Evolutionary conservation across 495 filamentous ascomycete genomes (phyloP).

Genomic region (Aspergillus nidulans): DNA sequence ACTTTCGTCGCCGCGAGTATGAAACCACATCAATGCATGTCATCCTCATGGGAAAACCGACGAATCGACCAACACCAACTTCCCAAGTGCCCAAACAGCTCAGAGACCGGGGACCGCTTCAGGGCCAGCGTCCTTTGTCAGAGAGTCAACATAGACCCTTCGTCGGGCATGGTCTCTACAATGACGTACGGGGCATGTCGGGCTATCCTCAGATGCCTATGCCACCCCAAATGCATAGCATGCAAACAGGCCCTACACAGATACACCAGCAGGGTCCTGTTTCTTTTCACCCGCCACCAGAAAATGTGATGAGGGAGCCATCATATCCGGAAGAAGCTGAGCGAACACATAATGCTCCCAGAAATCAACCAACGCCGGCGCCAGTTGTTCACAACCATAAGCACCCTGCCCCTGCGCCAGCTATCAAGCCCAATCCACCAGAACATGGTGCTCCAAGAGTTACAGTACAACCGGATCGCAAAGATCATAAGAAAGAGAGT

Average conservation of each 20-base stretch:
- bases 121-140: background rate
- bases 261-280: slow-evolving; percentile 6
- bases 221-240: background rate
- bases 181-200: slow-evolving; percentile 1
- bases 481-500: slow-evolving; percentile 2
- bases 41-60: slow-evolving; percentile 31
- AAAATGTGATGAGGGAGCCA: background rate
- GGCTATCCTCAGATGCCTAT: background rate
- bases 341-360: slow-evolving; percentile 7
- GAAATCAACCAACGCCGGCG: background rate
- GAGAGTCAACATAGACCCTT: slow-evolving; percentile 1
- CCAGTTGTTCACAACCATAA: slow-evolving; percentile 1
- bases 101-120: background rate
- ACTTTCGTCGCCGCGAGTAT: slow-evolving; percentile 25
- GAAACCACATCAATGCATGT: slow-evolving; percentile 35
- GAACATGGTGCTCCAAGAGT: background rate
- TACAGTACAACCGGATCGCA: background rate
- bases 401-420: background rate
- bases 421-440: background rate
- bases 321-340: background rate
- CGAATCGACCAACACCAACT: background rate
- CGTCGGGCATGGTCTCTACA: background rate
- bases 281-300: background rate
- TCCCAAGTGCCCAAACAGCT: slow-evolving; percentile 13
- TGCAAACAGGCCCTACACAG: background rate